Evolutionary conservation across 768 basidiomycete genomes (phyloP).

Genomic region (Obba rivulosa): DNA sequence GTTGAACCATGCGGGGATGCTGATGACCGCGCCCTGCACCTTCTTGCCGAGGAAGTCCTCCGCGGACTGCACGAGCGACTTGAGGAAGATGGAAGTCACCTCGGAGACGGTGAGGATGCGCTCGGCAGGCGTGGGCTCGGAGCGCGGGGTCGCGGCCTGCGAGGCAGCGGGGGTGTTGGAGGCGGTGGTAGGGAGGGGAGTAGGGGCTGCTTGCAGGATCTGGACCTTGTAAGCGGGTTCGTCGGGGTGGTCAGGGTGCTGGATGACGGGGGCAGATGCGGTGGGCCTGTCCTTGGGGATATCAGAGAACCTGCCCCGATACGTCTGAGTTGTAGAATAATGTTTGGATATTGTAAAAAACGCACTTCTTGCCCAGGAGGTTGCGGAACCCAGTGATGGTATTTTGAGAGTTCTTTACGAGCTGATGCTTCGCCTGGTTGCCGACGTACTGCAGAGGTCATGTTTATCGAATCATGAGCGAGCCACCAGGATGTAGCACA

Average conservation of each 20-base stretch:
- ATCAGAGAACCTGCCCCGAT: constrained; percentile 60
- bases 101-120: constrained; percentile 81
- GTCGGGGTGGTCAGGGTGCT: constrained; percentile 66
- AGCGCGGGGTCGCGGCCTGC: constrained; percentile 63
- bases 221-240: constrained; percentile 82
- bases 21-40: constrained; percentile 77
- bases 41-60: constrained; percentile 85
- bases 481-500: constrained; percentile 13
- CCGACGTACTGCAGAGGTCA: constrained; percentile 74
- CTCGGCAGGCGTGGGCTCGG: constrained; percentile 58
- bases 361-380: constrained; percentile 85
- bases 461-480: neutral
- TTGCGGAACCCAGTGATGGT: constrained; percentile 95
- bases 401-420: constrained; percentile 92
- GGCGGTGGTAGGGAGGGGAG: constrained; percentile 48
- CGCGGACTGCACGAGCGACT: constrained; percentile 79
- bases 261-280: constrained; percentile 66
- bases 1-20: constrained; percentile 73
- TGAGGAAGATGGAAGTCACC: constrained; percentile 79
- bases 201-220: constrained; percentile 72
- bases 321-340: neutral
- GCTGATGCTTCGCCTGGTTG: constrained; percentile 88
- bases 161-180: constrained; percentile 61
- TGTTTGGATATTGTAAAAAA: constrained; percentile 1
- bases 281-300: constrained; percentile 48